Percentiles rank a stretch among this genome's conserved stretches.
phyloP scores from a whole-genome alignment of 2,329 filamentous ascomycete species.

The Aspergillus alliaceus region DNA sequence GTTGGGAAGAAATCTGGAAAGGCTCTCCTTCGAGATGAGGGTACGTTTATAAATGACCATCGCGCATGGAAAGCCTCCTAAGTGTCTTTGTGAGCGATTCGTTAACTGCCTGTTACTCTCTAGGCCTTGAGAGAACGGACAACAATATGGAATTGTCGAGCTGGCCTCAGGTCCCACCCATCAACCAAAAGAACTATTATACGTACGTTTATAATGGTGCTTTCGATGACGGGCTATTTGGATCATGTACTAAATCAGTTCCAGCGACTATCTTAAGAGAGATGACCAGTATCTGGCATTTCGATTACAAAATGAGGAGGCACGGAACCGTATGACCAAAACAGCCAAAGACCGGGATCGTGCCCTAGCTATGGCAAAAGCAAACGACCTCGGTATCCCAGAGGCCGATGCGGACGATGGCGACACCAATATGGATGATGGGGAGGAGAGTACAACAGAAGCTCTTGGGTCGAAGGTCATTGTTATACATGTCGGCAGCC shows the following conservation, averaged over 20 bases:
- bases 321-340: slow-evolving; percentile 78
- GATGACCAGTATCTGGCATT: slow-evolving; percentile 94
- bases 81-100: background rate
- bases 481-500: slow-evolving; percentile 91
- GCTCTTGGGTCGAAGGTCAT: slow-evolving; percentile 85
- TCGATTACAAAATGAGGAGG: slow-evolving; percentile 83
- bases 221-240: background rate
- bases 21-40: slow-evolving; percentile 62
- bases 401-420: slow-evolving; percentile 43
- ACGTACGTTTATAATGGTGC: slow-evolving; percentile 60
- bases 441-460: slow-evolving; percentile 56
- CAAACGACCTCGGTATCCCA: slow-evolving; percentile 63
- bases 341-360: slow-evolving; percentile 85
- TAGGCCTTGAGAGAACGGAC: slow-evolving; percentile 92
- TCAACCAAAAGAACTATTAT: slow-evolving; percentile 99
- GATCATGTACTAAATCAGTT: background rate
- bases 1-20: slow-evolving; percentile 67
- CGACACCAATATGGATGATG: slow-evolving; percentile 59
- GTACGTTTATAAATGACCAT: slow-evolving; percentile 26
- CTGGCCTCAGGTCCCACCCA: slow-evolving; percentile 89
- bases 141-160: slow-evolving; percentile 96
- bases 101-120: slow-evolving; percentile 9
- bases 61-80: background rate
- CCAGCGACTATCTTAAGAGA: slow-evolving; percentile 93
- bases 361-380: slow-evolving; percentile 72